Base-by-base conservation (phyloP, 2,329 filamentous ascomycete genomes). In the Hymenoscyphus linearis region DNA sequence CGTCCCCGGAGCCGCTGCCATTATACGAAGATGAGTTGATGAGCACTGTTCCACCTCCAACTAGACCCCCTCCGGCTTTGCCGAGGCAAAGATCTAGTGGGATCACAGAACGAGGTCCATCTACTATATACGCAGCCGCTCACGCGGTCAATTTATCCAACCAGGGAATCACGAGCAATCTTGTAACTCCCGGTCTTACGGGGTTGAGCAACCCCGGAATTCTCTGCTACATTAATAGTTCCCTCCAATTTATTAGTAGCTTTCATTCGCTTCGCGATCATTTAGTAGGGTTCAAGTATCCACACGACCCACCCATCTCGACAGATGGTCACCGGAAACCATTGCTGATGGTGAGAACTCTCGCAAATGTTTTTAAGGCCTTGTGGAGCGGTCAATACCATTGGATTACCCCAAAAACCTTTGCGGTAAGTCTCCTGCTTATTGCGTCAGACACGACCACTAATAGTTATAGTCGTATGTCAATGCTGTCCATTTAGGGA, bases 141-240 rank as follows among this genome's bases (percentile, higher is more conserved):
- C 70, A 78, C 76, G 57, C 75, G 76, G 67, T 77, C 68, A 60
- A 53, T 35, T 13, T 26, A 5, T 12, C 26, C 18, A 60, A 35
- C 52, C 57, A 73, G 13, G 27, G 66, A 12, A 69, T 77, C 54
- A 72, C 79, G 55, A 76, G 77, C 62, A 73, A 76, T 14, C 62
- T 65, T 18, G 75, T 79, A 31, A 76, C 76, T 73, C 78, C 85
- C 68, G 82, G 86, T n/a, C 78, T 79, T 37, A 89, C 90, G 12
- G 93, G 93, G 0, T 80, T 97, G 13, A 78, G 85, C 62, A 97
- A 97, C 68, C 90, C 91, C 47, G 85, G 86, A 1, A 87, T 89
- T 54, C 93, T 89, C 66, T 97, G 93, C 73, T 97, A 96, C 72
- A 92, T 95, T 80, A 97, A 96, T 74, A 88, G 91, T n/a, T 87